Base-by-base conservation (phyloP, 805 yeast species). In the Dipodascus geniculatus region DNA sequence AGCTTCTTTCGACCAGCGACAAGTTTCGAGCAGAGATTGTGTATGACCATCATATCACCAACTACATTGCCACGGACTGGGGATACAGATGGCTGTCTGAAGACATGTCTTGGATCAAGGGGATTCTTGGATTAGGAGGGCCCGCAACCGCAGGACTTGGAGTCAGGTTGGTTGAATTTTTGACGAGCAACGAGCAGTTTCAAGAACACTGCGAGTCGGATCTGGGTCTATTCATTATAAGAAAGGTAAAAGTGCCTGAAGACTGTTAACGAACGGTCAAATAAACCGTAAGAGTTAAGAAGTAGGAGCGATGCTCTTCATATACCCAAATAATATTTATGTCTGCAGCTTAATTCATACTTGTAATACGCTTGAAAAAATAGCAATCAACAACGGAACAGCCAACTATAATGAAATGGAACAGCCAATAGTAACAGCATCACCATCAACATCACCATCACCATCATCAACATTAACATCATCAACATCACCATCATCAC, bases 21-120 rank as follows among this genome's bases (percentile, higher is more conserved):
- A 49, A n/a, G n/a, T n/a, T 59, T 9, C 53, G 52, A 31, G 22
- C 56, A 1, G 49, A 56, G 19, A 20, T 49, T 2, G 28, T 28
- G 2, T 38, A 38, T 38, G 17, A 17, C 8, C 17, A 16, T n/a
- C 44, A 38, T n/a, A 38, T 38, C 14, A 38, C 11, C 6, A 52
- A 49, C 20, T 54, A 50, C 16, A 19, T 49, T 8, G 48, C 57
- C 35, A 23, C 23, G 22, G 56, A 56, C 53, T 61, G 64, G 64
- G 60, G 62, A 3, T 35, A 42, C 35, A 23, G 54, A 19, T 60
- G 63, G 64, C 48, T 61, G 20, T 42, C 53, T 17, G 58, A 57
- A 14, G 63, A 60, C 33, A 51, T 58, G 8, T 56, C 55, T 3
- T 59, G 64, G 63, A 48, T 60, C 20, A 38, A 38, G 20, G 20